A percentile compares a stretch with the other conserved stretches of the same genome.
phyloP scores from a whole-genome alignment of 192 early-diverging fungal species.

The Phlyctochytrium planicorne region DNA sequence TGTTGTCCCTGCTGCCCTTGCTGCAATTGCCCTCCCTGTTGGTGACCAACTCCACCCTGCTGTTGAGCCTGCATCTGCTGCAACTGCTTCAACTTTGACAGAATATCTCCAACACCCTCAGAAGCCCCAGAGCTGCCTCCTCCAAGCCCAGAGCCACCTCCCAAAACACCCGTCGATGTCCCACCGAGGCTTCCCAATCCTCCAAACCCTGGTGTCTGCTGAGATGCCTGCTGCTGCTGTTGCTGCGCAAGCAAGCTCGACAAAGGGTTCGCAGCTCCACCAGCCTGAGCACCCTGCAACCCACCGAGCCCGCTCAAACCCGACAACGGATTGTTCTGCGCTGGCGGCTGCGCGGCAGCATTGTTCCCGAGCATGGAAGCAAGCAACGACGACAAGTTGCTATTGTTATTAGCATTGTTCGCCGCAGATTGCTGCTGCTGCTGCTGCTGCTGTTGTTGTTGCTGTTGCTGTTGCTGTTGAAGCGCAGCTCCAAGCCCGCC shows the following conservation, averaged over 20 bases:
- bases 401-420: constrained; percentile 9
- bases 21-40: no score
- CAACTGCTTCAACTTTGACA: constrained; percentile 22
- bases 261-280: neutral
- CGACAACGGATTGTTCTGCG: no score
- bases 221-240: no score
- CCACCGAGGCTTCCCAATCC: neutral
- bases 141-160: neutral
- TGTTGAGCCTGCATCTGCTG: constrained; percentile 24
- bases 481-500: constrained; percentile 9
- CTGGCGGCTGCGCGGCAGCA: no score
- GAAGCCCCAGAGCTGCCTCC: neutral
- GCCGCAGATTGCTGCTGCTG: constrained; percentile 22
- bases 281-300: neutral
- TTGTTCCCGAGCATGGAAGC: constrained; percentile 4
- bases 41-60: neutral
- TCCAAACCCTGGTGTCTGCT: neutral
- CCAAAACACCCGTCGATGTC: neutral
- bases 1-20: neutral
- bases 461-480: constrained; percentile 25
- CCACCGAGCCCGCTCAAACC: constrained; percentile 9
- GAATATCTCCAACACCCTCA: constrained; percentile 21
- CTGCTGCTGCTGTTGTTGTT: constrained; percentile 30
- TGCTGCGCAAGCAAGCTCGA: constrained; percentile 4
- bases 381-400: neutral